Conservation (phyloP, 352 stramenopile species). For the Phytopythium delawarense region DNA sequence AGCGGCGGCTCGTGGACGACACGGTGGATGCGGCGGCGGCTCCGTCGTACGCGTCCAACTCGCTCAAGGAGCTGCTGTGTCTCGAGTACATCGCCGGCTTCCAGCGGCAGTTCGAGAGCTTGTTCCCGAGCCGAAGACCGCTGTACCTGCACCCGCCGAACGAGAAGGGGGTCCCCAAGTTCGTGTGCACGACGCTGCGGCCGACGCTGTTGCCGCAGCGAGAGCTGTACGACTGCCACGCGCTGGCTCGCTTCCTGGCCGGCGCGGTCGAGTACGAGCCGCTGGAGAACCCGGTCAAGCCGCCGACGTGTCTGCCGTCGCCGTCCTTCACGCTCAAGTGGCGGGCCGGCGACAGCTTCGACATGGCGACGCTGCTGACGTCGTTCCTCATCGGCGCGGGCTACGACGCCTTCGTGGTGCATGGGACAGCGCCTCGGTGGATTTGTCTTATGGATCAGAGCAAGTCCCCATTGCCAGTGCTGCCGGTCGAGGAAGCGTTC, state of each 20-base stretch:
- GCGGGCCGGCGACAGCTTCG: constrained; percentile 90
- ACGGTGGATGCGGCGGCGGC: constrained; percentile 19
- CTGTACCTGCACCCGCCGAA: constrained; percentile 91
- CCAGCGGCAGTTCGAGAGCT: constrained; percentile 82
- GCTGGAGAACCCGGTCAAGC: constrained; percentile 73
- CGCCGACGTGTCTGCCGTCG: constrained; percentile 76
- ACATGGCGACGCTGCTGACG: constrained; percentile 85
- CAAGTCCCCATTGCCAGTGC: constrained; percentile 55
- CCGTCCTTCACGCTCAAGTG: constrained; percentile 87
- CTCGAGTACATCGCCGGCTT: constrained; percentile 93
- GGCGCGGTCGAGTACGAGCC: constrained; percentile 93
- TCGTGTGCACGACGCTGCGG: constrained; percentile 93
- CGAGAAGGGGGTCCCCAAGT: constrained; percentile 91
- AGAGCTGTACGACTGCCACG: constrained; percentile 90
- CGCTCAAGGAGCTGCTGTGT: constrained; percentile 90
- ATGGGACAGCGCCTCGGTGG: constrained; percentile 83
- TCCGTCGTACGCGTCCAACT: constrained; percentile 56
- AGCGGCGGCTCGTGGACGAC: constrained; percentile 70
- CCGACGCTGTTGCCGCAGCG: constrained; percentile 90
- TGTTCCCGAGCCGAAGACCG: constrained; percentile 73
- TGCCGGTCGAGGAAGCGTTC: constrained; percentile 48
- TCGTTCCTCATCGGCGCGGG: constrained; percentile 92
- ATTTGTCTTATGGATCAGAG: constrained; percentile 92
- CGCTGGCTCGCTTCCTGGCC: constrained; percentile 87
- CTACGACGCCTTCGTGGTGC: constrained; percentile 94